These are phyloP conservation scores for Glebionis coronaria DNA, from an alignment of 129 eudicot genomes.

Conservation along the genomic window DNA sequence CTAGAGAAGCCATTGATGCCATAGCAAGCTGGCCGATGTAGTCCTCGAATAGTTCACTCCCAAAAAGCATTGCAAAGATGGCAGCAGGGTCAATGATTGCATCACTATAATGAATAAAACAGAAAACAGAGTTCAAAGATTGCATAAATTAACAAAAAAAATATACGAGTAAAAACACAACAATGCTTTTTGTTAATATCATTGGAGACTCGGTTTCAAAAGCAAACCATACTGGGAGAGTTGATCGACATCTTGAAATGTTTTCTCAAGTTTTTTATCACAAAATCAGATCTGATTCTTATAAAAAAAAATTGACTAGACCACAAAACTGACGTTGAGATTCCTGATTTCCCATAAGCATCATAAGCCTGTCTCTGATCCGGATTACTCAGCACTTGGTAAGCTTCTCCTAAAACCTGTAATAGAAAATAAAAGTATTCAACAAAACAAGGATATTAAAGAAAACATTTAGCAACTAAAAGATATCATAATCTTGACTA, in stretches of 20 bases:
- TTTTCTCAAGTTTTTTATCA: no score
- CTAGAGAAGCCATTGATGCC: slow-evolving; percentile 99
- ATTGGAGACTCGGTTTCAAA: no score
- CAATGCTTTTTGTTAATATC: background rate
- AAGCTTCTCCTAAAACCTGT: slow-evolving; percentile 97
- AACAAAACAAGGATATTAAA: slow-evolving; percentile 2
- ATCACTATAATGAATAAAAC: slow-evolving; percentile 53
- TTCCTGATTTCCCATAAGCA: slow-evolving; percentile 84
- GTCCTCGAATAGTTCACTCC: slow-evolving; percentile 96
- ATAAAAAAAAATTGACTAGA: slow-evolving; percentile 5
- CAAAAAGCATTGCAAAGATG: slow-evolving; percentile 98
- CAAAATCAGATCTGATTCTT: no score
- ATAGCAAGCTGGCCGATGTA: slow-evolving; percentile 96
- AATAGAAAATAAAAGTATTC: slow-evolving; percentile 10
- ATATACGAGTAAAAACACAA: slow-evolving; percentile 9
- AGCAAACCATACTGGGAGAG: no score
- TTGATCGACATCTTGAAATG: no score
- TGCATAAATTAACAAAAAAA: slow-evolving; percentile 12
- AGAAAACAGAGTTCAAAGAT: background rate
- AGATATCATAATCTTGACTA: no score
- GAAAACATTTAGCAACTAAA: background rate
- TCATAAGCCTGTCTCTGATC: slow-evolving; percentile 88
- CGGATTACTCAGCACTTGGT: slow-evolving; percentile 94
- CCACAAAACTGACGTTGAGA: slow-evolving; percentile 72
- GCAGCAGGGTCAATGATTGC: slow-evolving; percentile 96